Base-by-base conservation (phyloP, 2,329 filamentous ascomycete genomes). In the Colletotrichum brevisporum region DNA sequence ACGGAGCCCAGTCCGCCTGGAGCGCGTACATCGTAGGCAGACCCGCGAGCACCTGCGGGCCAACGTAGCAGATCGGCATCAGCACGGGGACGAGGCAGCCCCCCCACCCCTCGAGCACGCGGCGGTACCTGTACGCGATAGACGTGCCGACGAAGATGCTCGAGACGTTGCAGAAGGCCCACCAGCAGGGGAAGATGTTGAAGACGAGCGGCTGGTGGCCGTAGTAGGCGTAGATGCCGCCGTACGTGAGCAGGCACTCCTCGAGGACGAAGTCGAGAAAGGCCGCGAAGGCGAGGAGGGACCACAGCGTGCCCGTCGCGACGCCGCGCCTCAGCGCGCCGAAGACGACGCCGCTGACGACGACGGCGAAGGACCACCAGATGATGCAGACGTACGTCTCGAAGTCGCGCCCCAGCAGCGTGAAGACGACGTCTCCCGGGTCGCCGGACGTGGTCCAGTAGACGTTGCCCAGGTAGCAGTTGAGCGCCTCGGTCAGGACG, bases 111-210 rank as follows among this genome's bases (percentile, higher is more conserved):
- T 52, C 41, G n/a, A 64, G 50, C 53, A 27, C 21, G 12, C 50
- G 18, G 18, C 61, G 61, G 24, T 64, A 64, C 5, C 61, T n/a
- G 24, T 65, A 65, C 8, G 54, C 45, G 10, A 53, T 16, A 45
- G 47, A 24, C 6, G 59, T 53, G 2, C 62, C 62, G 21, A 65
- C 8, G 4, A 65, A 65, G 10, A 65, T 45, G 39, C 31, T 27
- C 54, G 54, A 65, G 45, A 65, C 62, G 36, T 65, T 65, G 55
- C 62, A 65, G 24, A 65, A 65, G 3, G n/a, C 31, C 62, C 62
- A 65, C 62, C 62, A 65, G 3, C 47, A 59, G 4, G 62, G 62
- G n/a, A 65, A 65, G 12, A 10, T 12, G n/a, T 41, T 31, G 21
- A 65, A 27, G 10, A 65, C 62, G 8, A 65, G 47, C 8, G 62